Evolutionary conservation across 2,329 filamentous ascomycete genomes (phyloP), one percentile per base, ranked within the genome.

Genomic region (Cordyceps fumosorosea): DNA sequence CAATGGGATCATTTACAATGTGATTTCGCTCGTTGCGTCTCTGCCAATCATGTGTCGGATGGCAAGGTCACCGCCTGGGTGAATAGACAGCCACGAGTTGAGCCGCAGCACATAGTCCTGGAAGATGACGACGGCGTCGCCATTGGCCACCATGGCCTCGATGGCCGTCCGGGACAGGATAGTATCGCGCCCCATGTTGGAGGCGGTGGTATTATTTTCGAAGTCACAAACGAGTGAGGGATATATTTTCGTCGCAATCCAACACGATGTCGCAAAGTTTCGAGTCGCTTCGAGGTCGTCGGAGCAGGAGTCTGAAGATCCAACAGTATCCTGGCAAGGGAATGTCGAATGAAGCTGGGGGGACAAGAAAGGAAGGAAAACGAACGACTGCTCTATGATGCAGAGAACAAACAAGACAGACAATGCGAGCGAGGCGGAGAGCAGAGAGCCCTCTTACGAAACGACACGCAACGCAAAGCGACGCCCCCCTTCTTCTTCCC

Each of bases 11-110:
- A 53, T 62, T 76, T 80, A 84, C 82, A 79, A 80, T 65, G 80
- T 80, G 67, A 85, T 84, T 69, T 85, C 82, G 68, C 84, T 81
- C 22, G 81, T 83, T 26, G 83, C 81, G 72, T 85, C 83, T 70
- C 77, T 78, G 61, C 83, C 83, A 4, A 85, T 80, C 81, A 85
- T 86, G 73, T 87, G 84, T 65, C 82, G 69, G 64, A 87, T 84
- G 22, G 84, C 81, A 29, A 87, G 73, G 16, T 76, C 74, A 37
- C 85, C 85, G 22, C 85, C 85, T 0, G 85, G 85, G 67, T 87
- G 85, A 62, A 74, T 78, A 60, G 80, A 70, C 66, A 86, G 77
- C 85, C 84, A 88, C 50, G 75, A 73, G 67, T 85, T 81, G 44
- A 87, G 79, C 62, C 78, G 76, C 66, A 87, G 74, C 18, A 84